These are phyloP conservation scores for Pyrus communis DNA, from an alignment of 306 rosid genomes.

Conservation along the genomic window DNA sequence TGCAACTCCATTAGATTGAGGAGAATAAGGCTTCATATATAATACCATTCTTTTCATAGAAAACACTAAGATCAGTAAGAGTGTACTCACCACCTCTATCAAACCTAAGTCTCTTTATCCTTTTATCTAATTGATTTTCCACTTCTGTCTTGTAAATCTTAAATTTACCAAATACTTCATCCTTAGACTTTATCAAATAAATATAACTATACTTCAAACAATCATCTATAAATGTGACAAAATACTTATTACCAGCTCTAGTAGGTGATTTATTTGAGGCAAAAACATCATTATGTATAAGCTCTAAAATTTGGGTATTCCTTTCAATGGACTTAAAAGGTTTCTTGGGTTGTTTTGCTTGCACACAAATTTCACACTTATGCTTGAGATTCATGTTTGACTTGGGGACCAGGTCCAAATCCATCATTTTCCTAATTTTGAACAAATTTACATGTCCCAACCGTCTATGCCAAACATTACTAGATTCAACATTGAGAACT, in stretches of 20 bases:
- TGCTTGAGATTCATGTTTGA: neutral
- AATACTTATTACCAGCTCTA: neutral
- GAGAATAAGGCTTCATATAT: neutral
- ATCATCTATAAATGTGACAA: neutral
- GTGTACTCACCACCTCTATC: neutral
- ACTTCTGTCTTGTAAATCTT: neutral
- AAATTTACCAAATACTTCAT: neutral
- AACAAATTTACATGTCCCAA: neutral
- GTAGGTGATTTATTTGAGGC: neutral
- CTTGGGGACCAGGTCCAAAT: neutral
- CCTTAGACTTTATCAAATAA: neutral
- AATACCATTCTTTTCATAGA: neutral
- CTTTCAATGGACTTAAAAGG: neutral
- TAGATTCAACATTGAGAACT: neutral
- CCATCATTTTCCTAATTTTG: neutral
- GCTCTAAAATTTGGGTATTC: neutral
- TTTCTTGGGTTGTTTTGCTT: neutral
- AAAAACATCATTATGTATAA: neutral
- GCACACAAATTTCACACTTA: neutral
- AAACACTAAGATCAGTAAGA: neutral
- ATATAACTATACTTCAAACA: neutral
- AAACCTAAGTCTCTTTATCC: neutral
- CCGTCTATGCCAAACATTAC: neutral
- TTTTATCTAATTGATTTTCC: neutral
- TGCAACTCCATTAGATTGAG: neutral